These are phyloP conservation scores for Ophiostoma sp. DNA, from an alignment of 2,329 filamentous ascomycete genomes.

Conservation along the genomic window DNA sequence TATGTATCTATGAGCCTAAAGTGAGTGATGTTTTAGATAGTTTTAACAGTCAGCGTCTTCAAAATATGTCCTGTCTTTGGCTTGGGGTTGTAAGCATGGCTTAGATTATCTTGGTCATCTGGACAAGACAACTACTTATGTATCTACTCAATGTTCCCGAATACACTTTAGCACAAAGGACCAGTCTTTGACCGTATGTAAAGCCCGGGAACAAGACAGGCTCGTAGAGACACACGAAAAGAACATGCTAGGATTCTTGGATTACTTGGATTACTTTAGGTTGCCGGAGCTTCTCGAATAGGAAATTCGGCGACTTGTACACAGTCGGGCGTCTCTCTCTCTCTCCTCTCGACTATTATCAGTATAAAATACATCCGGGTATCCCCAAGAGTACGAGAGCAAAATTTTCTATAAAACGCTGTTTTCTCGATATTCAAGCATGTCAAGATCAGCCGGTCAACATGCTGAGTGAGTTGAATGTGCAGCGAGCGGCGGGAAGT, in stretches of 20 bases:
- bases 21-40: too few species aligned
- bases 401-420: background rate
- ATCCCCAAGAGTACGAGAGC: background rate
- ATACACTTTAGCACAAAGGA: background rate
- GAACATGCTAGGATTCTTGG: background rate
- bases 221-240: too few species aligned
- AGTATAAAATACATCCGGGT: background rate
- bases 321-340: background rate
- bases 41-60: background rate
- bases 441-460: background rate
- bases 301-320: background rate
- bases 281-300: slow-evolving; percentile 4
- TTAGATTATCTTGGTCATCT: background rate
- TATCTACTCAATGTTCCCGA: background rate
- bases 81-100: background rate
- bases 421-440: background rate
- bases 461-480: background rate
- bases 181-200: background rate
- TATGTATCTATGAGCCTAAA: too few species aligned
- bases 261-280: too few species aligned
- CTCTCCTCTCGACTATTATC: background rate
- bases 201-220: too few species aligned
- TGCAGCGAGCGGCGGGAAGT: background rate
- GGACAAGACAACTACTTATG: background rate
- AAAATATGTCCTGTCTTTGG: background rate